Base-by-base conservation (phyloP, 768 basidiomycete genomes). In the Suillus weaverae region DNA sequence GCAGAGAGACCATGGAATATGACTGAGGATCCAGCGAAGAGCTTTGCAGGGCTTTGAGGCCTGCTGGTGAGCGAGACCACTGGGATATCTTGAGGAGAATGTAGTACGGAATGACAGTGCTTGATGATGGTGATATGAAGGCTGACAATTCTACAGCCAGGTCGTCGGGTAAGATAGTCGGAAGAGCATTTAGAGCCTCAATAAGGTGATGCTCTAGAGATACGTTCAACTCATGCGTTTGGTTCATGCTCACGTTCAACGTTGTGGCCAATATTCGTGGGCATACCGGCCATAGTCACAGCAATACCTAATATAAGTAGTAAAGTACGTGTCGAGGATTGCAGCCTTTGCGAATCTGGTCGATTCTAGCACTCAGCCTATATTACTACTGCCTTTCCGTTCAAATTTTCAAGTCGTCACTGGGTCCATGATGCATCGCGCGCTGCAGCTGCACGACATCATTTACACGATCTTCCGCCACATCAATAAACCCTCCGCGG, bases 1-100 rank as follows among this genome's bases (percentile, higher is more conserved):
- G 85, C 41, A 95, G 79, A 22, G 91, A 78, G 44, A 92, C 78
- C 86, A 92, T 92, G 7, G 82, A 78, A 72, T 91, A 94, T 16
- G 83, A 79, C 26, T 77, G 76, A 5, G 85, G 78, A 64, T 86
- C 76, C 55, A 92, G 78, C 7, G 78, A 77, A 41, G 66, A 73
- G 69, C 60, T 85, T 78, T 57, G 73, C 69, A 85, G 72, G 4
- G 76, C 70, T 0, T 64, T 63, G 41, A 68, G 71, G 8, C 86
- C 90, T 54, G 77, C 75, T 5, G 78, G 69, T 35, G 89, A 83
- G 51, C 87, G 85, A 18, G 88, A 76, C 92, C 92, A 94, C 74
- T 80, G 80, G 0, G 92, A 91, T 56, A 91, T 79, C 36, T 81
- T 74, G 10, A 77, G 79, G 48, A 94, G 80, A 50, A 88, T 73